Percentiles rank a stretch among this genome's conserved stretches.
Conservation (phyloP, 2,329 filamentous ascomycete species). For the Claviceps humidiphila region DNA sequence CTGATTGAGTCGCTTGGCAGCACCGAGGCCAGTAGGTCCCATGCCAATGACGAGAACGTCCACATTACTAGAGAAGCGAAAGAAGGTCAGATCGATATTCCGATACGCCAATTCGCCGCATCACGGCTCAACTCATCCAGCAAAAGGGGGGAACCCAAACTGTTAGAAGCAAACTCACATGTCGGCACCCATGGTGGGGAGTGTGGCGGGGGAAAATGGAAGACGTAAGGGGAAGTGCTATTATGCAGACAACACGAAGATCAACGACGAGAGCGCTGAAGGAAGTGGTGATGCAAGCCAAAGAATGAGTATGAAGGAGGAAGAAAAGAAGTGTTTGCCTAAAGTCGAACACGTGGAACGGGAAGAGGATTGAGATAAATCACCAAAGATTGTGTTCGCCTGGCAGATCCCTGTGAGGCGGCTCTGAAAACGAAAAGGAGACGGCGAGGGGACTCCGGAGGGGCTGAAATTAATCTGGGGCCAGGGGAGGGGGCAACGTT, state of each 20-base stretch:
- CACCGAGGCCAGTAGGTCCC: conserved; percentile 92
- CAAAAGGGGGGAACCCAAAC: neutral
- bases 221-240: conserved; percentile 1
- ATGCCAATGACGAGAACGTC: conserved; percentile 97
- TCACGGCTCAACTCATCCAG: neutral
- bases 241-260: neutral
- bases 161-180: conserved; percentile 18
- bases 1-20: conserved; percentile 94
- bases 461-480: conserved; percentile 27
- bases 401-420: conserved; percentile 1
- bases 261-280: conserved; percentile 6
- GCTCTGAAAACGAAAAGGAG: conserved; percentile 14
- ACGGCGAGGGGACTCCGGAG: conserved; percentile 18
- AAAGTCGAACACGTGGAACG: conserved; percentile 10
- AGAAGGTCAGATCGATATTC: conserved; percentile 5
- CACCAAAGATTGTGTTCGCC: conserved; percentile 1
- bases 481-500: too few species aligned
- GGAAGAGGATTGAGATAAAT: conserved; percentile 13
- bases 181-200: conserved; percentile 27
- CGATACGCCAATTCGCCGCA: conserved; percentile 3
- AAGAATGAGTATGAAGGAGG: neutral
- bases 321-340: conserved; percentile 2
- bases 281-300: conserved; percentile 6
- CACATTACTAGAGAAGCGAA: conserved; percentile 52
- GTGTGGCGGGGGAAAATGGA: conserved; percentile 7